phyloP scores from a whole-genome alignment of 2,329 filamentous ascomycete genomes.

The Cercospora sp. region DNA sequence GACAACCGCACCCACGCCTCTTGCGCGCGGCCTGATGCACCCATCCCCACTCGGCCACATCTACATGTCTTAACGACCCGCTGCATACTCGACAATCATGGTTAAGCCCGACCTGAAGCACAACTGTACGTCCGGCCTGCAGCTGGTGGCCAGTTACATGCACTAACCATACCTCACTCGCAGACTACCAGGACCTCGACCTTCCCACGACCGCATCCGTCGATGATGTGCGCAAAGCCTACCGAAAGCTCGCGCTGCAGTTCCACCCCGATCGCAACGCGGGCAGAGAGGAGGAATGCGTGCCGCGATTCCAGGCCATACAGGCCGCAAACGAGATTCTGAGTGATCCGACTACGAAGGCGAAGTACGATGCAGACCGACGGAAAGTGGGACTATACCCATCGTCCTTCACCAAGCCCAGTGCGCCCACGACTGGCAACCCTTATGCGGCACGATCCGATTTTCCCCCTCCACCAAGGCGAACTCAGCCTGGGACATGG shows the following conservation, averaged over 20 bases:
- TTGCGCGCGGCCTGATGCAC: conserved; percentile 9
- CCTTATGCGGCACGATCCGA: conserved; percentile 44
- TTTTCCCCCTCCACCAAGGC: conserved; percentile 47
- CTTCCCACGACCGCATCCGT: conserved; percentile 66
- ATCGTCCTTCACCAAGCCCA: conserved; percentile 23
- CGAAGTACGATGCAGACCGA: conserved; percentile 64
- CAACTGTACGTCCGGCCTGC: conserved; percentile 25
- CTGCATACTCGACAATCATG: conserved; percentile 31
- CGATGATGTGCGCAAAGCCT: conserved; percentile 81
- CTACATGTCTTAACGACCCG: conserved; percentile 19
- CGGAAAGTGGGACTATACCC: conserved; percentile 49
- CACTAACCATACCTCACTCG: conserved; percentile 11
- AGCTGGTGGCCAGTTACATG: not conserved
- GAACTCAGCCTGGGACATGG: conserved; percentile 44
- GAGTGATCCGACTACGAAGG: conserved; percentile 57
- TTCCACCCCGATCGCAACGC: conserved; percentile 90
- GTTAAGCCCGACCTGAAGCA: conserved; percentile 40
- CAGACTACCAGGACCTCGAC: conserved; percentile 70
- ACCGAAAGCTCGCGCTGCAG: conserved; percentile 78
- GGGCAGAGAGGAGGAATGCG: conserved; percentile 75
- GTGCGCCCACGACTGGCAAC: conserved; percentile 36
- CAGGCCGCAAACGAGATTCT: conserved; percentile 82
- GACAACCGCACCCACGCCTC: not conserved
- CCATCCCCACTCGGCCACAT: conserved; percentile 9
- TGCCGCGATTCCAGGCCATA: conserved; percentile 80